phyloP scores from a whole-genome alignment of 1,284 basidiomycete species.

The Malassezia psittaci region DNA sequence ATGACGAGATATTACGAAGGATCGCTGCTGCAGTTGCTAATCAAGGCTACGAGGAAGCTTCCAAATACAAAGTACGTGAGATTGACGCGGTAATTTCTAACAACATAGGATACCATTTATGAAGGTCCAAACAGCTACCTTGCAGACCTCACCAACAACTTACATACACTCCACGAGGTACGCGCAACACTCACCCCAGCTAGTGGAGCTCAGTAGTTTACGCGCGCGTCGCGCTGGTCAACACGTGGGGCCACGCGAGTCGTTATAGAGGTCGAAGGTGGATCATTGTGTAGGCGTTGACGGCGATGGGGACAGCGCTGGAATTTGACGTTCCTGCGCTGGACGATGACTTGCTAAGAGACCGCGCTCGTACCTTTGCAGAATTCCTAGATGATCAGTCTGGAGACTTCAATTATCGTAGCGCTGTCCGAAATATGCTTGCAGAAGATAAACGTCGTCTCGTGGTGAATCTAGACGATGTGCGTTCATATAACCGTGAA shows the following conservation, averaged over 20 bases:
- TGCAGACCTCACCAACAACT: slow-evolving; percentile 71
- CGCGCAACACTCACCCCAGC: slow-evolving; percentile 9
- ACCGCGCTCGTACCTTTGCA: slow-evolving; percentile 59
- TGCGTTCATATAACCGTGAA: slow-evolving; percentile 77
- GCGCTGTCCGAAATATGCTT: slow-evolving; percentile 75
- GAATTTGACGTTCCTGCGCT: slow-evolving; percentile 33
- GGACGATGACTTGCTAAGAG: slow-evolving; percentile 38
- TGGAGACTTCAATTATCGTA: slow-evolving; percentile 62
- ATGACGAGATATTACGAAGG: slow-evolving; percentile 65
- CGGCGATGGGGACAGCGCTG: slow-evolving; percentile 43
- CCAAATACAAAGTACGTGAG: background rate
- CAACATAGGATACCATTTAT: slow-evolving; percentile 50
- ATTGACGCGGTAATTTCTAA: background rate
- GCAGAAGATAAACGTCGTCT: slow-evolving; percentile 74
- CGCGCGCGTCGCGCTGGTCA: slow-evolving; percentile 1
- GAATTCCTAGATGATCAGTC: slow-evolving; percentile 71
- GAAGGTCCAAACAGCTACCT: slow-evolving; percentile 79
- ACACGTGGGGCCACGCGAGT: slow-evolving; percentile 14
- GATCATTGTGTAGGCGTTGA: background rate
- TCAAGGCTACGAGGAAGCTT: background rate
- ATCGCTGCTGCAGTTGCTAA: slow-evolving; percentile 73
- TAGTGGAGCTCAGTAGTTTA: slow-evolving; percentile 2
- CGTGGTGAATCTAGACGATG: slow-evolving; percentile 89
- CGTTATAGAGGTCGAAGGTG: background rate
- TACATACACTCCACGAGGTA: slow-evolving; percentile 76